Evolutionary conservation across 768 basidiomycete species (phyloP).

Genomic region (Boletus rubescentipes): DNA sequence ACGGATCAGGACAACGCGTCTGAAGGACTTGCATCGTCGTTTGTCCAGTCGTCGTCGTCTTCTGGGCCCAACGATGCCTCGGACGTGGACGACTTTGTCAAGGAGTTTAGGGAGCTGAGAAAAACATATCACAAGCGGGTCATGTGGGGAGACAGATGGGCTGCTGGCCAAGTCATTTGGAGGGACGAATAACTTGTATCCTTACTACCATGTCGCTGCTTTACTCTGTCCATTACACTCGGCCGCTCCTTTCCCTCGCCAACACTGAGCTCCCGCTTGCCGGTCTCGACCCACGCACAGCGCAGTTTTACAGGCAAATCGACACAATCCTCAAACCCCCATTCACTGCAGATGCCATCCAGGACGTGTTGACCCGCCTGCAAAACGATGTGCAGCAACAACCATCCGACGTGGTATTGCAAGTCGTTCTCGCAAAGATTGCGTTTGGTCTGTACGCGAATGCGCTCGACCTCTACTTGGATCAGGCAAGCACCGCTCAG

Average conservation of each 20-base stretch:
- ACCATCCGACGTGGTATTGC: conserved; percentile 9
- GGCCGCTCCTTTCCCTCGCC: conserved; percentile 22
- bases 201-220: conserved; percentile 14
- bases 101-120: conserved; percentile 80
- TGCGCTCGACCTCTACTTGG: conserved; percentile 60
- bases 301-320: conserved; percentile 11
- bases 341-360: conserved; percentile 16
- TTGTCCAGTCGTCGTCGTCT: conserved; percentile 61
- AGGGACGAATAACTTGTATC: conserved; percentile 48
- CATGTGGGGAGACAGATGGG: conserved; percentile 89
- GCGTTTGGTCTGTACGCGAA: conserved; percentile 62
- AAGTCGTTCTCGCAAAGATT: conserved; percentile 48
- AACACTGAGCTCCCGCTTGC: conserved; percentile 6
- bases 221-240: conserved; percentile 30
- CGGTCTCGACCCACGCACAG: conserved; percentile 9
- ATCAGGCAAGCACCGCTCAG: conserved; percentile 69
- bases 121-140: conserved; percentile 93
- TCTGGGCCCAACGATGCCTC: conserved; percentile 25
- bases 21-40: conserved; percentile 79
- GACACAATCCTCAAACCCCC: conserved; percentile 24
- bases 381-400: conserved; percentile 10
- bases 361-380: conserved; percentile 15
- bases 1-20: conserved; percentile 90
- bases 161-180: conserved; percentile 83
- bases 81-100: conserved; percentile 85